Conservation (phyloP, 2,329 filamentous ascomycete species). For the Microdochium paspali region DNA sequence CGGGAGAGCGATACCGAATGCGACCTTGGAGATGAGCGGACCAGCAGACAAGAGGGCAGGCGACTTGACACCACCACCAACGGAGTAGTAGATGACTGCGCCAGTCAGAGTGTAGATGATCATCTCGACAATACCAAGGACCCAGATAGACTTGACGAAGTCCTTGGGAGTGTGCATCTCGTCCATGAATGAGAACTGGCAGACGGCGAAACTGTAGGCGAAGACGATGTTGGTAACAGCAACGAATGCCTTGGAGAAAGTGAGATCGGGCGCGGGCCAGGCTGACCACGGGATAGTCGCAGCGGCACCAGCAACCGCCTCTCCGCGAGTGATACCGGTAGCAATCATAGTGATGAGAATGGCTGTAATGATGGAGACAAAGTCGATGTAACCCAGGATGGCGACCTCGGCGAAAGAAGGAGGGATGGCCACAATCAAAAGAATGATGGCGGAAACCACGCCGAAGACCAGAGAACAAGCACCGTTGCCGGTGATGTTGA, state of each 20-base stretch:
- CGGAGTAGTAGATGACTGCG: conserved; percentile 53
- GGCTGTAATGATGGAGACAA: conserved; percentile 45
- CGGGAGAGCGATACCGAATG: conserved; percentile 52
- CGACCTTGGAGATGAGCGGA: conserved; percentile 43
- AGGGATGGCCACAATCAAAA: conserved; percentile 43
- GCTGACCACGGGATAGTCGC: conserved; percentile 18
- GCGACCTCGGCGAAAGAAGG: conserved; percentile 50
- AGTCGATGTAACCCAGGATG: conserved; percentile 48
- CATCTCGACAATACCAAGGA: conserved; percentile 45
- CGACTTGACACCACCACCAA: conserved; percentile 44
- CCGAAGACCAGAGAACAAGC: conserved; percentile 50
- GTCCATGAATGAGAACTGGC: conserved; percentile 27
- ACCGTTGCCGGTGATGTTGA: conserved; percentile 44
- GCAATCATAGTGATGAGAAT: conserved; percentile 51
- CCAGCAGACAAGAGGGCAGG: conserved; percentile 52
- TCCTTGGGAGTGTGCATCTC: conserved; percentile 29
- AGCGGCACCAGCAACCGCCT: conserved; percentile 5
- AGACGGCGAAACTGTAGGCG: conserved; percentile 40
- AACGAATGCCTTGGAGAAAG: conserved; percentile 38
- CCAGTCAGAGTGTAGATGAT: conserved; percentile 51
- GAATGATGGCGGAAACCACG: conserved; percentile 43
- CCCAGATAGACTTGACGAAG: conserved; percentile 30
- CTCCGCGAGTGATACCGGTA: conserved; percentile 31
- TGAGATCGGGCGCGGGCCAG: conserved; percentile 21
- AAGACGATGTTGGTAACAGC: conserved; percentile 53